Evolutionary conservation across 2,329 filamentous ascomycete species (phyloP).

Genomic region (Fusarium scirpi): DNA sequence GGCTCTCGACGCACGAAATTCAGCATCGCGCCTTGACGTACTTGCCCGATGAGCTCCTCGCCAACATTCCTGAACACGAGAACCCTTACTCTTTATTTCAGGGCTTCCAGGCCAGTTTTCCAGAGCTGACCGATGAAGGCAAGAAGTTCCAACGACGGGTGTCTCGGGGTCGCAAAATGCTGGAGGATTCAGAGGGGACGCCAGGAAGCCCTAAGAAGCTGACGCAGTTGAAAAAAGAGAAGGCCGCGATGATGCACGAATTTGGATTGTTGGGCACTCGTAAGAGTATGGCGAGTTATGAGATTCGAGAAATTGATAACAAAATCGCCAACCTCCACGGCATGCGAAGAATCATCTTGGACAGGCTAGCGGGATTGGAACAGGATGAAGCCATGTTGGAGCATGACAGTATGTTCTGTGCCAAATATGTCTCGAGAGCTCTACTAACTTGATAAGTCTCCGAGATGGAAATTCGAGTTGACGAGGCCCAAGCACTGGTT

Average conservation of each 20-base stretch:
- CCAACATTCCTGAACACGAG: slow-evolving; percentile 86
- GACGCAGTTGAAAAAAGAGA: slow-evolving; percentile 81
- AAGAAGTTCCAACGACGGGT: slow-evolving; percentile 78
- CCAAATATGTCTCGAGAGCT: background rate
- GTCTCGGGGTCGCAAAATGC: slow-evolving; percentile 80
- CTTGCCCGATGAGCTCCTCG: slow-evolving; percentile 88
- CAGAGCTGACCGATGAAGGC: slow-evolving; percentile 75
- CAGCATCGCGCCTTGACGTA: slow-evolving; percentile 91
- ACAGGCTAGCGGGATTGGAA: slow-evolving; percentile 86
- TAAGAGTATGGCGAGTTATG: slow-evolving; percentile 97
- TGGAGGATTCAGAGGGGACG: slow-evolving; percentile 71
- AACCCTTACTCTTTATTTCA: slow-evolving; percentile 95
- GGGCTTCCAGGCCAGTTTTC: slow-evolving; percentile 92
- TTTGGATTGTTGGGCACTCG: slow-evolving; percentile 91
- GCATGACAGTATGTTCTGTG: slow-evolving; percentile 76
- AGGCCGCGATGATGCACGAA: slow-evolving; percentile 81
- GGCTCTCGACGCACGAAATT: slow-evolving; percentile 90
- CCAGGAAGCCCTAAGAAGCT: slow-evolving; percentile 74
- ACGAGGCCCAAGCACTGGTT: slow-evolving; percentile 69
- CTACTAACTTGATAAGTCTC: slow-evolving; percentile 64
- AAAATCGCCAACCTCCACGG: slow-evolving; percentile 93
- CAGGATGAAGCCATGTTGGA: slow-evolving; percentile 91
- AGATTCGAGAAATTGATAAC: slow-evolving; percentile 96
- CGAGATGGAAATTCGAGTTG: slow-evolving; percentile 71
- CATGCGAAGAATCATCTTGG: slow-evolving; percentile 92